Evolutionary conservation across 305 asterid genomes (phyloP).

Genomic region (Striga hermonthica): DNA sequence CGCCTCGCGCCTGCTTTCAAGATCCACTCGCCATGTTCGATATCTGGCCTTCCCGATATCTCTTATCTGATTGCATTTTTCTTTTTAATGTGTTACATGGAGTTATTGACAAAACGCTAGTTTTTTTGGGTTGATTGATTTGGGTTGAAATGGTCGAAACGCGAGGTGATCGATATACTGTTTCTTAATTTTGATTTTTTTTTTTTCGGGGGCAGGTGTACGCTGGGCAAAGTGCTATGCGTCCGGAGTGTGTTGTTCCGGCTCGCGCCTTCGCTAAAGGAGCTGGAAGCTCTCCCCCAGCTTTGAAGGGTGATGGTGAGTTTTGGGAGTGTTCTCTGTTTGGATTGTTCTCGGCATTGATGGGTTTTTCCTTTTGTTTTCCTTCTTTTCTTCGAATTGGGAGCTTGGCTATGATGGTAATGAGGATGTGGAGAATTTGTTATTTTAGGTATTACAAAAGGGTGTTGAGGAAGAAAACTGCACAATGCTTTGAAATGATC

Average conservation of each 20-base stretch:
- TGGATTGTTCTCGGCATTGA: background rate
- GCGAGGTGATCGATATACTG: background rate
- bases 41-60: background rate
- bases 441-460: background rate
- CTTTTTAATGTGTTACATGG: conserved; percentile 20
- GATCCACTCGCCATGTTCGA: conserved; percentile 72
- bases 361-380: background rate
- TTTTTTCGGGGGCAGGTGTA: conserved; percentile 37
- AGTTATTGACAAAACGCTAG: conserved; percentile 29
- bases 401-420: conserved; percentile 27
- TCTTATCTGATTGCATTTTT: conserved; percentile 17
- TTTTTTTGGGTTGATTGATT: conserved; percentile 17
- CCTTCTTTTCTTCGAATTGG: background rate
- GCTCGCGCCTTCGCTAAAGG: conserved; percentile 75
- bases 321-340: background rate
- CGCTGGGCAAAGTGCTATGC: conserved; percentile 47
- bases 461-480: conserved; percentile 19
- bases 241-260: conserved; percentile 53
- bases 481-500: conserved; percentile 14
- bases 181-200: background rate
- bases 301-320: conserved; percentile 88
- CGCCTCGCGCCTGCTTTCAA: conserved; percentile 62
- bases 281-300: conserved; percentile 51
- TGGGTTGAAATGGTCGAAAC: background rate
- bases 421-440: conserved; percentile 14